These are phyloP conservation scores for Pythium utonaiense DNA, from an alignment of 352 stramenopile genomes.

Conservation along the genomic window DNA sequence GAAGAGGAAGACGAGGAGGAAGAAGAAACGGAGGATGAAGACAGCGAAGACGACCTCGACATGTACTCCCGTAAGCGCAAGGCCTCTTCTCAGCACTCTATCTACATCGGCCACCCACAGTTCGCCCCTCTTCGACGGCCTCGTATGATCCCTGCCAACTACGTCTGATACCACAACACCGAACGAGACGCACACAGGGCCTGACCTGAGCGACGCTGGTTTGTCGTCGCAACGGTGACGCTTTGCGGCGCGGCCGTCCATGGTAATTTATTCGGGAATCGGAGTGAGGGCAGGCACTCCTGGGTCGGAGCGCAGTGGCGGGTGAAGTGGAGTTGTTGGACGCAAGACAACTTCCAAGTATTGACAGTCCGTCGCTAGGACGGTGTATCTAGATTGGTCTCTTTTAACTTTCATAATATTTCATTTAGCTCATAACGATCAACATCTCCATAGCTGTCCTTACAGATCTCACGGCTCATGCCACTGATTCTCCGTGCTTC, in stretches of 20 bases:
- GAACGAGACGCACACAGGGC: background rate
- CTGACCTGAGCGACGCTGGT: no score
- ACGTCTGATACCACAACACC: conserved; percentile 24
- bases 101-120: conserved; percentile 37
- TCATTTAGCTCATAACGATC: background rate
- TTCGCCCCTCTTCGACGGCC: conserved; percentile 45
- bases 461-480: no score
- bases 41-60: conserved; percentile 21
- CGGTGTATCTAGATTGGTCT: conserved; percentile 7
- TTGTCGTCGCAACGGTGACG: no score
- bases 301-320: background rate
- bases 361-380: background rate
- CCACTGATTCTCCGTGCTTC: no score
- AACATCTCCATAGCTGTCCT: no score
- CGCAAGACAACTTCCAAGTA: conserved; percentile 11
- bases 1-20: conserved; percentile 20
- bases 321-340: conserved; percentile 5
- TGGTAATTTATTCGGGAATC: conserved; percentile 13
- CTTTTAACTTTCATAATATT: conserved; percentile 14
- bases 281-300: background rate
- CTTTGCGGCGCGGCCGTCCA: no score
- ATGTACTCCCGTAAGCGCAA: conserved; percentile 38
- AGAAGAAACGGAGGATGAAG: conserved; percentile 10
- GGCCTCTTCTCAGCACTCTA: conserved; percentile 38
- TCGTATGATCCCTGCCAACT: conserved; percentile 69